Conservation (phyloP, 345 rosid species). For the Corchorus capsularis region DNA sequence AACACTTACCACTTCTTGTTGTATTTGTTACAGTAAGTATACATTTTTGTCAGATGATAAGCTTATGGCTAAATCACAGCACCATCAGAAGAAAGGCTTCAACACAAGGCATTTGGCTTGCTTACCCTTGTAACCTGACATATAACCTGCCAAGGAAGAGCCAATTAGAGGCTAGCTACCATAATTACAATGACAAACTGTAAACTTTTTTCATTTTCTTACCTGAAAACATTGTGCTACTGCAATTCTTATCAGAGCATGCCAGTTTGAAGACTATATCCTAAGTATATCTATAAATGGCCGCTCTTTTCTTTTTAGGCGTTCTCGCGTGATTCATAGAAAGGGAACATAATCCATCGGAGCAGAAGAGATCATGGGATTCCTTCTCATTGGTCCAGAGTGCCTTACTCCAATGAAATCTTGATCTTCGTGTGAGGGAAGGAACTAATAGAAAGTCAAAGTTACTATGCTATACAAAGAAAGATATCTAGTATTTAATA, state of each 20-base stretch:
- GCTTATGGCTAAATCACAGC: neutral
- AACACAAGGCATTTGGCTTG: neutral
- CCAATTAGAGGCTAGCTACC: neutral
- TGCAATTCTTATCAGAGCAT: neutral
- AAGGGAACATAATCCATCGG: neutral
- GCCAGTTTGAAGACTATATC: neutral
- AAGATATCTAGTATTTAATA: slow-evolving; percentile 59
- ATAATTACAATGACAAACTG: neutral
- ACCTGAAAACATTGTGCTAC: neutral
- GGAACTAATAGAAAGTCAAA: neutral
- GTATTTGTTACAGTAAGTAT: neutral
- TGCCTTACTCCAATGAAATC: neutral
- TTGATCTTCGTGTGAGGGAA: neutral
- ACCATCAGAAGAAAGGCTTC: neutral
- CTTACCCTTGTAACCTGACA: neutral
- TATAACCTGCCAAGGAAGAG: neutral
- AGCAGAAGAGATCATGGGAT: neutral
- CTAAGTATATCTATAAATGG: neutral
- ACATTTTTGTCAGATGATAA: slow-evolving; percentile 5
- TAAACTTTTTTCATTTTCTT: neutral
- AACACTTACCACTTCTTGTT: neutral
- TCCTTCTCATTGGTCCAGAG: neutral
- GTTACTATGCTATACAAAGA: neutral
- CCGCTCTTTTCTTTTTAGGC: neutral
- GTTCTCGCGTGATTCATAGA: neutral